These are phyloP conservation scores for Phytomonas sp. DNA, from an alignment of 208 protist species.

Conservation along the genomic window DNA sequence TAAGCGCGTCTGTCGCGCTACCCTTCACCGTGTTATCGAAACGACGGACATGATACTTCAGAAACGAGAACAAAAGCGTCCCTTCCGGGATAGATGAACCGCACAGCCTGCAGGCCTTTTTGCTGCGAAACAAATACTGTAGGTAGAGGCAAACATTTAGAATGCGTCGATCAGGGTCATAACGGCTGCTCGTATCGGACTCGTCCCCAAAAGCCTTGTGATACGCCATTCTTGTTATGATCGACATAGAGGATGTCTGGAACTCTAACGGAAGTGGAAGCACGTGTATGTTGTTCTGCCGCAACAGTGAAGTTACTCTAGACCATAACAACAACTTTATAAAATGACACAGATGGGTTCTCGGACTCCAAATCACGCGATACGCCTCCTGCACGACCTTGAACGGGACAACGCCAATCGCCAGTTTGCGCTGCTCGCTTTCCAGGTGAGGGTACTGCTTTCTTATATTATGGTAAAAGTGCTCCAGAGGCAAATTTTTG, in stretches of 20 bases:
- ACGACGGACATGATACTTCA: constrained; percentile 81
- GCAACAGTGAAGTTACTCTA: constrained; percentile 36
- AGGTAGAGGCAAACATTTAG: constrained; percentile 66
- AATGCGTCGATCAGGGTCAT: constrained; percentile 72
- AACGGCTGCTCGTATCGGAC: constrained; percentile 13
- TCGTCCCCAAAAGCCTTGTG: constrained; percentile 17
- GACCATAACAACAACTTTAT: constrained; percentile 64
- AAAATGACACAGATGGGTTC: constrained; percentile 23
- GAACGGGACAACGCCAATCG: constrained; percentile 66
- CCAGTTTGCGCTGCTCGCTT: constrained; percentile 15
- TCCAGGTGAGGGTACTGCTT: constrained; percentile 32
- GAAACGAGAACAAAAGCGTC: constrained; percentile 61
- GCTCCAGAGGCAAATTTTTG: constrained; percentile 60
- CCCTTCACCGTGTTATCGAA: constrained; percentile 70
- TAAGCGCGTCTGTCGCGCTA: constrained; percentile 25
- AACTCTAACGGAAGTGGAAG: constrained; percentile 56
- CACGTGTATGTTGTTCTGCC: constrained; percentile 38
- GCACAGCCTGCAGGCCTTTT: constrained; percentile 18
- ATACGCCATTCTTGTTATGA: constrained; percentile 66
- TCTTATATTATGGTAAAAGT: constrained; percentile 54
- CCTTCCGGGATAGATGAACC: constrained; percentile 40
- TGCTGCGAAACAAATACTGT: constrained; percentile 51
- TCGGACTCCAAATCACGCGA: constrained; percentile 48
- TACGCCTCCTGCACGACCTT: constrained; percentile 60
- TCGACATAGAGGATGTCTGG: constrained; percentile 34